Conservation (phyloP, 148 eudicot genomes). For the Linanthus parryae region DNA sequence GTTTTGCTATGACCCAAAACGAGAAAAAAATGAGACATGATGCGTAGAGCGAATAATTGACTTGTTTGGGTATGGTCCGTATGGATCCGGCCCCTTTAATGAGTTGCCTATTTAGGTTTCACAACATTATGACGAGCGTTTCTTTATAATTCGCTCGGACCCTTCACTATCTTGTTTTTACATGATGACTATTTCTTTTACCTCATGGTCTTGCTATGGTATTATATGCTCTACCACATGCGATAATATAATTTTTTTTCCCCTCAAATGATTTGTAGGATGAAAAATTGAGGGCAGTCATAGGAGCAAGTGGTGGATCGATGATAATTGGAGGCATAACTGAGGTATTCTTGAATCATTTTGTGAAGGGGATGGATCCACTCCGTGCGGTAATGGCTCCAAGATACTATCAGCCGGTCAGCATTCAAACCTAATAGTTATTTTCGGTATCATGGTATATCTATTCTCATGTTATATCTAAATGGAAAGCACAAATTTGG, state of each 20-base stretch:
- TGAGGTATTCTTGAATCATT: slow-evolving; percentile 33
- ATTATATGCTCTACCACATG: not conserved
- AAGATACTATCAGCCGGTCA: slow-evolving; percentile 33
- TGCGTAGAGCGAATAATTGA: no score
- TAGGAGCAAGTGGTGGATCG: slow-evolving; percentile 41
- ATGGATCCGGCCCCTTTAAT: no score
- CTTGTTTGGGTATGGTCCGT: no score
- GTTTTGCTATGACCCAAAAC: no score
- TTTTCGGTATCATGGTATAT: no score
- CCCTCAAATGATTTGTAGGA: slow-evolving; percentile 15
- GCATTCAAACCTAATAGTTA: not conserved
- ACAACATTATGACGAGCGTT: no score
- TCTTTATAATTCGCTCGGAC: no score
- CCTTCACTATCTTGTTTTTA: no score
- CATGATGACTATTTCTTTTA: no score
- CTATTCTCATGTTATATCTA: not conserved
- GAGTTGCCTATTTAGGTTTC: no score
- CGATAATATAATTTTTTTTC: not conserved
- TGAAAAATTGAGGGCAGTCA: slow-evolving; percentile 19
- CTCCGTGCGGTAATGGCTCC: slow-evolving; percentile 30
- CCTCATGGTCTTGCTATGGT: not conserved
- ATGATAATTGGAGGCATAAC: slow-evolving; percentile 25
- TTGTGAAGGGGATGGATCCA: slow-evolving; percentile 27
- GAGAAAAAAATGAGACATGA: no score
- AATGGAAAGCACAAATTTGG: not conserved